phyloP scores from a whole-genome alignment of 2,329 filamentous ascomycete genomes.

The Trichoderma hamatum region DNA sequence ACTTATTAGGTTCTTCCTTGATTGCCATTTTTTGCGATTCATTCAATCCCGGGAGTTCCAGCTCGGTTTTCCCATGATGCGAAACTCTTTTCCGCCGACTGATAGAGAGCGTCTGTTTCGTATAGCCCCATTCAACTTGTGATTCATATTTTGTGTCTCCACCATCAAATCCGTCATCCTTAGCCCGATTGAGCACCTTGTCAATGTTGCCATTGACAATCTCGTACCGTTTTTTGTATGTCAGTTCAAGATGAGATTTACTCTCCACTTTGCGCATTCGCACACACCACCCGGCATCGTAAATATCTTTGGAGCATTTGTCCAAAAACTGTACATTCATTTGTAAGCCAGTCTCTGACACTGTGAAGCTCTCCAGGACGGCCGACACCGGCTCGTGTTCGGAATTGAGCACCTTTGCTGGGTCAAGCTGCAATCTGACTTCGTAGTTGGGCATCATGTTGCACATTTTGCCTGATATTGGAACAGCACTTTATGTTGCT shows the following conservation, averaged over 20 bases:
- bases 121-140: not conserved
- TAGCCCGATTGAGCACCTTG: not conserved
- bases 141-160: not conserved
- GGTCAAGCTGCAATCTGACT: not conserved
- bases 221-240: not conserved
- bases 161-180: not conserved
- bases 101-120: not conserved
- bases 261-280: not conserved
- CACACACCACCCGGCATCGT: not conserved
- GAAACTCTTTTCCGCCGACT: not conserved
- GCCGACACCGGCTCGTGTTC: not conserved
- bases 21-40: not conserved
- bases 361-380: not conserved
- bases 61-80: not conserved
- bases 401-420: not conserved
- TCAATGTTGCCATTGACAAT: not conserved
- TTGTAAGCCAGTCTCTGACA: not conserved
- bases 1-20: not conserved
- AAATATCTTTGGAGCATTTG: not conserved
- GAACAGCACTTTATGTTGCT: no score
- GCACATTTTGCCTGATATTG: no score
- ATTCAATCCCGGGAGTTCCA: not conserved
- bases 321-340: conserved; percentile 5
- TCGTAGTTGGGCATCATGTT: not conserved
- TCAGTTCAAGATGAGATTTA: not conserved